A percentile compares a stretch with the other conserved stretches of the same genome.
Conservation (phyloP, 2,329 filamentous ascomycete species). For the Aspergillus sergii region DNA sequence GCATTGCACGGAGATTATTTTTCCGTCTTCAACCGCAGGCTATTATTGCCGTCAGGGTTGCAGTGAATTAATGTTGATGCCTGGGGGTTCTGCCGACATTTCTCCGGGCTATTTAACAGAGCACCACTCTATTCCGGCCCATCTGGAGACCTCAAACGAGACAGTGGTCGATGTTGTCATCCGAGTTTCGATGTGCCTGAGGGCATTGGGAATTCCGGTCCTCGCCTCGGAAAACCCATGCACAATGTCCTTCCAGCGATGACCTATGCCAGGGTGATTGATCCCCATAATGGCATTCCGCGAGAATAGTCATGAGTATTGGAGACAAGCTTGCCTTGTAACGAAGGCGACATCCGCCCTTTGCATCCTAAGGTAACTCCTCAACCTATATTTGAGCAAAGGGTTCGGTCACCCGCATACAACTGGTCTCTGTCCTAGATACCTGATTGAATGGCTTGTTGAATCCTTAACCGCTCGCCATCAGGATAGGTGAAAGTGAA, state of each 20-base stretch:
- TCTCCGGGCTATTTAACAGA: not conserved
- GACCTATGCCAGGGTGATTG: not conserved
- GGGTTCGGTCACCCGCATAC: not conserved
- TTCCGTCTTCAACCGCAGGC: not conserved
- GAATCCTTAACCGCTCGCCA: not conserved
- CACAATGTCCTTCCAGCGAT: not conserved
- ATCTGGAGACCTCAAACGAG: not conserved
- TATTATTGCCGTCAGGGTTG: not conserved
- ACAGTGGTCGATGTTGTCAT: not conserved
- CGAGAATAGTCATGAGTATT: not conserved
- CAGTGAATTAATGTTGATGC: not conserved
- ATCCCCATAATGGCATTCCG: too few species aligned
- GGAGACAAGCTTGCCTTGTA: not conserved
- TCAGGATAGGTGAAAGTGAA: not conserved
- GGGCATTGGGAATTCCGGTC: not conserved
- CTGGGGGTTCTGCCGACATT: constrained; percentile 3
- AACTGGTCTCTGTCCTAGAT: not conserved
- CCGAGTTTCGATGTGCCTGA: not conserved
- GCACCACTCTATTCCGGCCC: not conserved
- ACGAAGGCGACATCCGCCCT: not conserved
- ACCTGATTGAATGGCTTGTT: not conserved
- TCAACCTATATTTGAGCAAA: not conserved
- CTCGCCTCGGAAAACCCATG: not conserved
- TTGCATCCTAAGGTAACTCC: not conserved
- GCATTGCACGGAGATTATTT: constrained; percentile 4